Evolutionary conservation across 306 rosid species (phyloP).

Genomic region (Quercus berberidifolia): DNA sequence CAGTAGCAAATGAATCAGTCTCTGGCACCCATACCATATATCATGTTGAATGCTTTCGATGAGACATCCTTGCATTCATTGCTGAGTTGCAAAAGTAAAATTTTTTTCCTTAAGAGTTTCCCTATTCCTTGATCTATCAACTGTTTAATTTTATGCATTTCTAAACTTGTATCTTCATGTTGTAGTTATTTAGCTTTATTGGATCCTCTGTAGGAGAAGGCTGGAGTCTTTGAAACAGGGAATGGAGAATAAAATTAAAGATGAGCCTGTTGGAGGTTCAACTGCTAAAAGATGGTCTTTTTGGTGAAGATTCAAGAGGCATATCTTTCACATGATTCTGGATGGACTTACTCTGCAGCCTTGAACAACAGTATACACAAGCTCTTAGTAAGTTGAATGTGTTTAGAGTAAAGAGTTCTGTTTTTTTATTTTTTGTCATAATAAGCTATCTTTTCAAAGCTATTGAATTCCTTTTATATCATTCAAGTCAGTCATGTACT

Average conservation of each 20-base stretch:
- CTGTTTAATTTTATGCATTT: not conserved
- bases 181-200: constrained; percentile 7
- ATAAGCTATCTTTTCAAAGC: not conserved
- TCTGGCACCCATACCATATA: no score
- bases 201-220: constrained; percentile 56
- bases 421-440: not conserved
- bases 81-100: not conserved
- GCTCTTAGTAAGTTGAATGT: not conserved
- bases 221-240: constrained; percentile 77
- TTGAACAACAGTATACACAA: not conserved
- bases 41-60: no score
- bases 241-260: constrained; percentile 43
- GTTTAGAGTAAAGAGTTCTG: not conserved
- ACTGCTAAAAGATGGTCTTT: constrained; percentile 39
- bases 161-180: not conserved
- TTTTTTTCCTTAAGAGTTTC: not conserved
- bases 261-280: constrained; percentile 25
- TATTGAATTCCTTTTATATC: not conserved
- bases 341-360: not conserved
- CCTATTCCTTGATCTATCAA: not conserved
- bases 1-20: no score
- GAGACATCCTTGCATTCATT: not conserved
- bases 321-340: not conserved
- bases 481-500: not conserved
- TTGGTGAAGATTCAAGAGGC: constrained; percentile 24